Conservation (phyloP, 2,329 filamentous ascomycete species). For the Dactylellina parvicollis region DNA sequence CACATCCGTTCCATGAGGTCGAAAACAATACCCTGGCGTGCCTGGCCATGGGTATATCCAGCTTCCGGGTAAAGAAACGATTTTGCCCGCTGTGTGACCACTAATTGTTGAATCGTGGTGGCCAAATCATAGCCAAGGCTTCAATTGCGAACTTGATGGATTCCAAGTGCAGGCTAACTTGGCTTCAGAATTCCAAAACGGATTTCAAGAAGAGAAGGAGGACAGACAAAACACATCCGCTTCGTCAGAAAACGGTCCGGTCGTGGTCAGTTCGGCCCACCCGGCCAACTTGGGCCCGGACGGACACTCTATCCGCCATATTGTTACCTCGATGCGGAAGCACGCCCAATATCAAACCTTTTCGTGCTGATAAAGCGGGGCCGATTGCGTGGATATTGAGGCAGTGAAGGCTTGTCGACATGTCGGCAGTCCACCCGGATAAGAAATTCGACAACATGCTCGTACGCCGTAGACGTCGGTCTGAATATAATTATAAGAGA, state of each 20-base stretch:
- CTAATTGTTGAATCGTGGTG: not conserved
- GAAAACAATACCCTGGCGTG: not conserved
- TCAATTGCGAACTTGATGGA: not conserved
- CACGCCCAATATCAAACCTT: not conserved
- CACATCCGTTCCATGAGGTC: slow-evolving; percentile 12
- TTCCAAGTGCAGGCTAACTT: not conserved
- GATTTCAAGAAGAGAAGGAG: not conserved
- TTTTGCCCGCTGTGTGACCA: not conserved
- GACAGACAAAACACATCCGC: not conserved
- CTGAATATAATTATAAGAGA: not conserved
- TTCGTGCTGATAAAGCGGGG: slow-evolving; percentile 18
- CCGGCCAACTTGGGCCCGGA: not conserved
- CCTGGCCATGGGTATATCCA: not conserved
- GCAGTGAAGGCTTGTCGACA: slow-evolving; percentile 17
- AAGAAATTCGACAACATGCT: not conserved
- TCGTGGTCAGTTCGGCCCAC: not conserved
- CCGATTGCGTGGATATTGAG: slow-evolving; percentile 32
- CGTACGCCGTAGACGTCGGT: no score
- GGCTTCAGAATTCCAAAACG: no score
- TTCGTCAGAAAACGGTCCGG: not conserved
- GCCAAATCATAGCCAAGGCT: not conserved
- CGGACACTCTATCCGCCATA: not conserved
- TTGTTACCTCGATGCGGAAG: not conserved
- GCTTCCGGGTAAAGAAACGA: not conserved
- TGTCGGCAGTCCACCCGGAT: slow-evolving; percentile 2